Conservation (phyloP, 192 early-diverging fungal species). For the Coemansia sp. region DNA sequence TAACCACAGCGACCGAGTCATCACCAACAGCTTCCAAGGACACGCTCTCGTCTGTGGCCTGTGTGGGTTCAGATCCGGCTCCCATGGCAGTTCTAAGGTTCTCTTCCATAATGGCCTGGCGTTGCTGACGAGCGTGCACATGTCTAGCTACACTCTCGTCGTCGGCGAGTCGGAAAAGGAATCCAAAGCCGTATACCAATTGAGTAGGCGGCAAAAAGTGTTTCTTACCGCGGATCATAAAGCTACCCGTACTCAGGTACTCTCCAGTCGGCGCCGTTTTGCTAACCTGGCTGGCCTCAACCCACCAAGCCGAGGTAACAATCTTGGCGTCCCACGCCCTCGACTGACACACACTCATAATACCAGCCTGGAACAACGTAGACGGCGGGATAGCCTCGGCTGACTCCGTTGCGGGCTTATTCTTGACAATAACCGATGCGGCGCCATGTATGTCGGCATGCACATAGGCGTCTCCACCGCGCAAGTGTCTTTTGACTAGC, state of each 20-base stretch:
- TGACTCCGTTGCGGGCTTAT: constrained; percentile 41
- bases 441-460: constrained; percentile 95
- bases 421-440: constrained; percentile 88
- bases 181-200: constrained; percentile 95
- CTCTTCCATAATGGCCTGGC: constrained; percentile 40
- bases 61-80: neutral
- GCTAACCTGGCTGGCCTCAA: constrained; percentile 81
- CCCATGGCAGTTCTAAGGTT: constrained; percentile 15
- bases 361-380: constrained; percentile 92
- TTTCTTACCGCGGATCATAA: constrained; percentile 96
- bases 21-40: neutral
- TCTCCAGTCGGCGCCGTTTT: constrained; percentile 93
- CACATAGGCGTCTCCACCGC: constrained; percentile 82
- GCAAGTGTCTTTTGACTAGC: constrained; percentile 74
- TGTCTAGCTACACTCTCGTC: constrained; percentile 80
- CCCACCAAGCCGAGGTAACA: constrained; percentile 95
- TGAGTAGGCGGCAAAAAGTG: constrained; percentile 92
- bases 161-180: constrained; percentile 84
- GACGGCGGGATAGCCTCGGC: constrained; percentile 76
- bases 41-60: neutral
- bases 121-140: constrained; percentile 64
- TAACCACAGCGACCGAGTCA: constrained; percentile 15
- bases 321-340: constrained; percentile 98
- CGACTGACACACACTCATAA: constrained; percentile 93
- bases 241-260: constrained; percentile 85